Percentiles rank a stretch among this genome's conserved stretches.
Evolutionary conservation across 305 asterid genomes (phyloP).

Genomic region (Solanum hybrid): DNA sequence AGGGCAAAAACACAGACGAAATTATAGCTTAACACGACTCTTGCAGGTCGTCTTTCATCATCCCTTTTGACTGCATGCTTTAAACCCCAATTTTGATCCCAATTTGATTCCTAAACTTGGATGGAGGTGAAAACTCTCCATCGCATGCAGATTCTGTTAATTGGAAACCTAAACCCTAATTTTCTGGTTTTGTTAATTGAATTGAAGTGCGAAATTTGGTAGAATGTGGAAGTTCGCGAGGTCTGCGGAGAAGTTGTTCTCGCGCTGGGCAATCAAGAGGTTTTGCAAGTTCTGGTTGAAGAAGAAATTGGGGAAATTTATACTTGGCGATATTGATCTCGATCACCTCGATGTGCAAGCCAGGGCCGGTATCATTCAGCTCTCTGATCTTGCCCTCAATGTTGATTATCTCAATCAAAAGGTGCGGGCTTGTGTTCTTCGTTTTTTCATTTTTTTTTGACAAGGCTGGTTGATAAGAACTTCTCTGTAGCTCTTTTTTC

Average conservation of each 20-base stretch:
- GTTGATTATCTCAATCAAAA: conserved; percentile 88
- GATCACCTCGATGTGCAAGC: conserved; percentile 97
- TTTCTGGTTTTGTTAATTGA: conserved; percentile 1
- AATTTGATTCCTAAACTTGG: conserved; percentile 49
- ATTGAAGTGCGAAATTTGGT: not conserved
- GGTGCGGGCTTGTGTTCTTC: conserved; percentile 25
- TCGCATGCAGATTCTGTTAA: conserved; percentile 17
- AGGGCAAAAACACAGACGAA: conserved; percentile 4
- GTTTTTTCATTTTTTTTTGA: not conserved
- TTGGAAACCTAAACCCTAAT: conserved; percentile 22
- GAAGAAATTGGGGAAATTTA: conserved; percentile 91
- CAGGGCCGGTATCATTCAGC: conserved; percentile 91
- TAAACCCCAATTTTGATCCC: conserved; percentile 7
- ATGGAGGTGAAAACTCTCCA: conserved; percentile 36
- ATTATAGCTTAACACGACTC: conserved; percentile 37
- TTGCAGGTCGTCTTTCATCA: conserved; percentile 8
- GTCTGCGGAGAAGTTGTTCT: conserved; percentile 95
- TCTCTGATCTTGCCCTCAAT: conserved; percentile 84
- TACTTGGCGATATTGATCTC: conserved; percentile 93
- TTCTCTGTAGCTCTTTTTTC: not conserved
- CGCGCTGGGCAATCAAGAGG: conserved; percentile 92
- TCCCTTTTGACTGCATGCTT: conserved; percentile 6
- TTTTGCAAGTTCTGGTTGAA: conserved; percentile 76
- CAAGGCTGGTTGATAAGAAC: not conserved
- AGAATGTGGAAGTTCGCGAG: conserved; percentile 79